A percentile compares a stretch with the other conserved stretches of the same genome.
Evolutionary conservation across 2,329 filamentous ascomycete genomes (phyloP).

Genomic region (Pyrenochaeta sp.): DNA sequence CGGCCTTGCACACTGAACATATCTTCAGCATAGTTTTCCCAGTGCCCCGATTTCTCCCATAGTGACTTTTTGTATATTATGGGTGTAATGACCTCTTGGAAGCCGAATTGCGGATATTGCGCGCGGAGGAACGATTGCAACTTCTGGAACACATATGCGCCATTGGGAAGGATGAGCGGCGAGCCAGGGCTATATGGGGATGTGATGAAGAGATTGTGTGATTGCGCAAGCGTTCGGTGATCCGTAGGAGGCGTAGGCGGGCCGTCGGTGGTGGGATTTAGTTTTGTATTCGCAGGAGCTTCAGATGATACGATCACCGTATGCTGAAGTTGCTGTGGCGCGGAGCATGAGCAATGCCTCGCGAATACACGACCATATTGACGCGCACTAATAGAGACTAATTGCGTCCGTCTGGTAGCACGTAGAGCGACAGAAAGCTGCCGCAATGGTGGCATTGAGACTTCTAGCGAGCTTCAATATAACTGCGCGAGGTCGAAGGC

Average conservation of each 20-base stretch:
- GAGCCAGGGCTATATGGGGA: constrained; percentile 85
- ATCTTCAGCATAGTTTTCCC: constrained; percentile 89
- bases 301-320: constrained; percentile 30
- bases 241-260: constrained; percentile 54
- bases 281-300: constrained; percentile 26
- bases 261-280: constrained; percentile 42
- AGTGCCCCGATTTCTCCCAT: constrained; percentile 86
- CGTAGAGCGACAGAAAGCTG: constrained; percentile 26
- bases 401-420: constrained; percentile 15
- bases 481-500: constrained; percentile 21
- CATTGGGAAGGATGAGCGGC: constrained; percentile 83
- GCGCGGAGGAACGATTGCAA: constrained; percentile 82
- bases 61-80: constrained; percentile 90
- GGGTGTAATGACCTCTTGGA: constrained; percentile 87
- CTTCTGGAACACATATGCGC: constrained; percentile 83
- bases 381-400: constrained; percentile 2
- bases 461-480: constrained; percentile 24
- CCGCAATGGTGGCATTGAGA: constrained; percentile 44
- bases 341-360: constrained; percentile 47
- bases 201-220: constrained; percentile 79
- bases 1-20: constrained; percentile 82
- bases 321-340: constrained; percentile 36
- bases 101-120: constrained; percentile 85
- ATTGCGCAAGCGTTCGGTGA: constrained; percentile 60
- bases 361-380: constrained; percentile 19